These are phyloP conservation scores for Fusarium sp. DNA, from an alignment of 2,329 filamentous ascomycete species.

Conservation along the genomic window DNA sequence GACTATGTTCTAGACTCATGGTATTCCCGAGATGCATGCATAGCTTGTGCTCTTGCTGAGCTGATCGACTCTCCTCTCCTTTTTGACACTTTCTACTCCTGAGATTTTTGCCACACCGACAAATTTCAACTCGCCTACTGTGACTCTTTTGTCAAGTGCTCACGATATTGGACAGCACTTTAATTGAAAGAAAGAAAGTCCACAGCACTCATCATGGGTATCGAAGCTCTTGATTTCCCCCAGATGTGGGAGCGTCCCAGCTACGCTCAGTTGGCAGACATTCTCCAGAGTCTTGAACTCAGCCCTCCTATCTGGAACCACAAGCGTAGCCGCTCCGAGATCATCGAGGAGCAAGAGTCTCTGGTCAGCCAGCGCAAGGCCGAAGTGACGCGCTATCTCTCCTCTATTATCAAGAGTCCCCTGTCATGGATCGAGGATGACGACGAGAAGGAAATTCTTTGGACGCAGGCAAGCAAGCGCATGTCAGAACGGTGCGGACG, in stretches of 20 bases:
- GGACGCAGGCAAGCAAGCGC: conserved; percentile 83
- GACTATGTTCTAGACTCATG: conserved; percentile 29
- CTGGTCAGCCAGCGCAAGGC: conserved; percentile 60
- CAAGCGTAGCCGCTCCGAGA: conserved; percentile 59
- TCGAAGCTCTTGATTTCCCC: conserved; percentile 75
- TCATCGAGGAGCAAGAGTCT: conserved; percentile 60
- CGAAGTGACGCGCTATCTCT: conserved; percentile 76
- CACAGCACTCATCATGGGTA: conserved; percentile 46
- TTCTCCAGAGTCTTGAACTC: conserved; percentile 76
- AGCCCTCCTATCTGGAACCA: conserved; percentile 79
- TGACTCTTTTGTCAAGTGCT: neutral
- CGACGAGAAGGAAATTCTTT: conserved; percentile 76
- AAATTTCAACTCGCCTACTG: conserved; percentile 8
- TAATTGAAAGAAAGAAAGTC: neutral
- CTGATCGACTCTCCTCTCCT: conserved; percentile 6
- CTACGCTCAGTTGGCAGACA: conserved; percentile 73
- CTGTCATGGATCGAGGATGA: conserved; percentile 79
- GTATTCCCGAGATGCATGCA: conserved; percentile 35
- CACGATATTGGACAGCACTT: neutral
- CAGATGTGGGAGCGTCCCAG: conserved; percentile 84
- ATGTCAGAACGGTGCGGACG: conserved; percentile 90
- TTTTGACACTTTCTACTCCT: conserved; percentile 3
- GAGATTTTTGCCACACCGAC: conserved; percentile 28
- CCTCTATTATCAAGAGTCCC: conserved; percentile 76
- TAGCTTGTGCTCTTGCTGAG: conserved; percentile 35